Evolutionary conservation across 2,329 filamentous ascomycete genomes (phyloP).

Genomic region (Magnaporthiopsis rhizophila): DNA sequence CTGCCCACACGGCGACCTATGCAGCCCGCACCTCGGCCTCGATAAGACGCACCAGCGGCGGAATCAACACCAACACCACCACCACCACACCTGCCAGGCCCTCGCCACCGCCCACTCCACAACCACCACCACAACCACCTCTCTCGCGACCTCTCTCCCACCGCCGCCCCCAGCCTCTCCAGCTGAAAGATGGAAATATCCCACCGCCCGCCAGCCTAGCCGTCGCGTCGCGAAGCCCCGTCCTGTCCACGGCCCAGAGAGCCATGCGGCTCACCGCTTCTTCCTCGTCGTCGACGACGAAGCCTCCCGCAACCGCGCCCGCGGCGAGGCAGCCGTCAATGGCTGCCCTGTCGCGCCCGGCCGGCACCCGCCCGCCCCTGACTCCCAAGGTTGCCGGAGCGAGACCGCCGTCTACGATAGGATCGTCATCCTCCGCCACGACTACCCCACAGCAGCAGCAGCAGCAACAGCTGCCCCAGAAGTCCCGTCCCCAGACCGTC

Average conservation of each 20-base stretch:
- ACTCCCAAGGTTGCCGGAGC: slow-evolving; percentile 45
- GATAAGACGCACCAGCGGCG: slow-evolving; percentile 14
- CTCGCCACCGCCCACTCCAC: slow-evolving; percentile 3
- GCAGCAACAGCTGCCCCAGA: slow-evolving; percentile 20
- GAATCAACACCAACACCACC: slow-evolving; percentile 13
- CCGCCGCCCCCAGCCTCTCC: slow-evolving; percentile 16
- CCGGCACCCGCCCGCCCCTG: slow-evolving; percentile 36
- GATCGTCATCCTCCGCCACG: neutral
- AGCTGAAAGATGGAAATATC: slow-evolving; percentile 31
- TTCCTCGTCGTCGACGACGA: slow-evolving; percentile 4
- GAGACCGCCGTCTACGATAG: slow-evolving; percentile 5
- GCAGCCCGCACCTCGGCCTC: slow-evolving; percentile 10
- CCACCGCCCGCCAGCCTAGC: slow-evolving; percentile 17
- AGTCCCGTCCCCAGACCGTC: slow-evolving; percentile 17
- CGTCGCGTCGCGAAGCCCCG: slow-evolving; percentile 14
- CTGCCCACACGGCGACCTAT: neutral
- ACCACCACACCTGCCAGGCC: neutral
- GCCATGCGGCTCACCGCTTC: neutral
- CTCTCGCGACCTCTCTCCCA: slow-evolving; percentile 4
- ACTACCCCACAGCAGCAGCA: slow-evolving; percentile 5
- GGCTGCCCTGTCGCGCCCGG: slow-evolving; percentile 55
- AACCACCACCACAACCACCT: slow-evolving; percentile 6
- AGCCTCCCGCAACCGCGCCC: slow-evolving; percentile 18
- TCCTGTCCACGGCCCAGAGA: neutral
- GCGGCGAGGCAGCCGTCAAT: slow-evolving; percentile 53